Evolutionary conservation across 2,329 filamentous ascomycete species (phyloP).

Genomic region (Tolypocladium tropicale): DNA sequence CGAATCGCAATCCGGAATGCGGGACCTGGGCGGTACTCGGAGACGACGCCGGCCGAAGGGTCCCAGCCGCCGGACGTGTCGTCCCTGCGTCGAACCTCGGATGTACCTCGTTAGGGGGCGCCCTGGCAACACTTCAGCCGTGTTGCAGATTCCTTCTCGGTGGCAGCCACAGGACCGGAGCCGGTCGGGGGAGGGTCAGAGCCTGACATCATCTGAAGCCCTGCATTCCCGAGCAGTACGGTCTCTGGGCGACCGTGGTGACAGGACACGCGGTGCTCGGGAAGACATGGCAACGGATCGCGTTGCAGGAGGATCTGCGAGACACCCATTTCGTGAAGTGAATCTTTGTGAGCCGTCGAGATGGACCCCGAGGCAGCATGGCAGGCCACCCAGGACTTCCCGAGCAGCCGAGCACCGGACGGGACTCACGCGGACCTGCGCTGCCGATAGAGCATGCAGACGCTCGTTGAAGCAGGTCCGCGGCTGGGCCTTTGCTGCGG

Average conservation of each 20-base stretch:
- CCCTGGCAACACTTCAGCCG: background rate
- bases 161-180: background rate
- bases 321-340: background rate
- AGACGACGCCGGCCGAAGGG: background rate
- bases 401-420: background rate
- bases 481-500: too few species aligned
- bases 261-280: background rate
- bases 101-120: background rate
- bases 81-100: background rate
- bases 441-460: background rate
- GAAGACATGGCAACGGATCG: background rate
- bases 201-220: background rate
- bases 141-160: background rate
- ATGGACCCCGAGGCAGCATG: background rate
- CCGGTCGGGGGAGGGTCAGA: background rate
- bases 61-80: background rate
- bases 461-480: background rate
- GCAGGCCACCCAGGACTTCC: background rate
- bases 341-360: background rate
- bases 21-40: background rate
- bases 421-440: background rate
- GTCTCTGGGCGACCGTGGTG: background rate
- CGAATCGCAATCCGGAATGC: background rate
- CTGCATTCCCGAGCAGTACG: background rate
- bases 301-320: background rate